These are phyloP conservation scores for Crithidia expoeki DNA, from an alignment of 208 protist species.

Conservation along the genomic window DNA sequence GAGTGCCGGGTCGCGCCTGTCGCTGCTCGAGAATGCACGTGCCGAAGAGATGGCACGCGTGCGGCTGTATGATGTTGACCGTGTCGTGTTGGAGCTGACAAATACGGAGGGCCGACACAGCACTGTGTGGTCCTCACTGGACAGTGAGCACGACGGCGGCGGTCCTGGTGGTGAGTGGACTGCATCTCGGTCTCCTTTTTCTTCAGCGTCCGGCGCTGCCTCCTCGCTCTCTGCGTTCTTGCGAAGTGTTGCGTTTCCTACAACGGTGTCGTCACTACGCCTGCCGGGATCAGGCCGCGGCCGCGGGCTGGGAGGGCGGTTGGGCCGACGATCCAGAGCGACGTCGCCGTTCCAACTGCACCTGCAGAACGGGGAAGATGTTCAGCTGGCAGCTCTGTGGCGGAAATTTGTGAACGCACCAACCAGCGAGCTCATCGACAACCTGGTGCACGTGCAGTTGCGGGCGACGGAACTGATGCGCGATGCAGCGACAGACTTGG, in stretches of 20 bases:
- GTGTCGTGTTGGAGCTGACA: constrained; percentile 24
- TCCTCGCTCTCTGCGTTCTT: neutral
- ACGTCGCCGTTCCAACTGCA: constrained; percentile 20
- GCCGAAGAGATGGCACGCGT: constrained; percentile 22
- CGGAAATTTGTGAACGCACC: constrained; percentile 45
- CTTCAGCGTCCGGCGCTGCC: neutral
- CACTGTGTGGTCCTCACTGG: neutral
- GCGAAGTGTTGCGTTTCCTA: neutral
- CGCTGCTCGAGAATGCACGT: constrained; percentile 2
- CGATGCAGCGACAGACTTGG: constrained; percentile 52
- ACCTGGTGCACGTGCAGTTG: constrained; percentile 35
- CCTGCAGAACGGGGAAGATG: constrained; percentile 55
- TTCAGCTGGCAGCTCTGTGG: constrained; percentile 77
- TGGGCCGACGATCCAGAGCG: neutral
- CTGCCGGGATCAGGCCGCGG: neutral
- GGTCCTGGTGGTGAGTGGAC: neutral
- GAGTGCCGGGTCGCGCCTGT: neutral
- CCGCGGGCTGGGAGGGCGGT: neutral
- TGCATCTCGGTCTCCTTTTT: neutral
- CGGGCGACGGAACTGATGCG: constrained; percentile 25
- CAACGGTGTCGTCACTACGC: neutral
- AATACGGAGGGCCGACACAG: constrained; percentile 12
- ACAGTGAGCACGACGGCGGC: neutral
- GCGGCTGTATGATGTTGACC: constrained; percentile 35
- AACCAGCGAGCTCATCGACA: constrained; percentile 48